Percentiles rank a stretch among this genome's conserved stretches.
Conservation (phyloP, 768 basidiomycete genomes). For the Gyrodon lividus region DNA sequence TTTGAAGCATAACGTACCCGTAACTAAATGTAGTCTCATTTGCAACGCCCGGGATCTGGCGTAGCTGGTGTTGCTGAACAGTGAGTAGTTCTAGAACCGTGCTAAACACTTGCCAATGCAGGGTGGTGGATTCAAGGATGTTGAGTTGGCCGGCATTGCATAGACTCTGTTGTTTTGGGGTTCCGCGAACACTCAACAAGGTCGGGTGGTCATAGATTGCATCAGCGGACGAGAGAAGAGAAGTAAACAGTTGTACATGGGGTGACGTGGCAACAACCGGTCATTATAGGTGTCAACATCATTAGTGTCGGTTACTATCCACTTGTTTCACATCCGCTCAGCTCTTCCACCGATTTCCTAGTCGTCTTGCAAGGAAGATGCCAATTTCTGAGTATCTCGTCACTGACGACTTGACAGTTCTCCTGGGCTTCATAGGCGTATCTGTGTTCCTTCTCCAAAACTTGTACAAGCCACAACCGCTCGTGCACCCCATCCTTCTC, state of each 20-base stretch:
- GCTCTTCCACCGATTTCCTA: background rate
- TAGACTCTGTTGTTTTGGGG: no score
- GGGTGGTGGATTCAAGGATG: no score
- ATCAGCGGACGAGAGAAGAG: no score
- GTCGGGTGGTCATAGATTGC: no score
- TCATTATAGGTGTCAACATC: no score
- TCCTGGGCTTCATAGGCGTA: constrained; percentile 71
- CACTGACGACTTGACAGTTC: constrained; percentile 78
- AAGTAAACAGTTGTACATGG: no score
- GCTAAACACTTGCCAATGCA: no score
- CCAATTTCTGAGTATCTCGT: constrained; percentile 56
- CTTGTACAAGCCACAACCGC: constrained; percentile 76
- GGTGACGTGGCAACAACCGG: constrained; percentile 12
- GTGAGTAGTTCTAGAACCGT: no score
- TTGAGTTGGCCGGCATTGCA: no score
- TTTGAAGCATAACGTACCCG: background rate
- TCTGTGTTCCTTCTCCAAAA: constrained; percentile 77
- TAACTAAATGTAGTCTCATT: background rate
- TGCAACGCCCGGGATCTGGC: background rate
- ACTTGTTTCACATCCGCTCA: background rate
- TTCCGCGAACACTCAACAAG: no score
- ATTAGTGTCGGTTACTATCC: no score
- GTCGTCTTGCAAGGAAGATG: constrained; percentile 29
- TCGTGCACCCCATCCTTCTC: constrained; percentile 92
- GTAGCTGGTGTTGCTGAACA: no score